A percentile compares a stretch with the other conserved stretches of the same genome.
These are phyloP conservation scores for Penicillium sp. DNA, from an alignment of 2,329 filamentous ascomycete genomes.

Conservation along the genomic window DNA sequence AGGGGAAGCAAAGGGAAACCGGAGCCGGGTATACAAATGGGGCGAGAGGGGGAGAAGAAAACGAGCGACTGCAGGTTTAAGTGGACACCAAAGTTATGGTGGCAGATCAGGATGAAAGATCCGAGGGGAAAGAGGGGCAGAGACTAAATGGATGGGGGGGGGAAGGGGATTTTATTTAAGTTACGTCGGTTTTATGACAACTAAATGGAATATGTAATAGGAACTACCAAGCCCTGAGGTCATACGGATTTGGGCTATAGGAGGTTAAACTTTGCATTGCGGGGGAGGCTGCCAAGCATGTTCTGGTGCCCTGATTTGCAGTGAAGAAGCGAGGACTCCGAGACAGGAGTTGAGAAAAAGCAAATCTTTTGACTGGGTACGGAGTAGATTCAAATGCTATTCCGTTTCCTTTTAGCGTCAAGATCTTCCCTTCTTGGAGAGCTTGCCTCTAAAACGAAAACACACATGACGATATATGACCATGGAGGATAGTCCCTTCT, in stretches of 20 bases:
- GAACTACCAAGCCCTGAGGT: conserved; percentile 12
- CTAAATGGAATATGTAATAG: conserved; percentile 19
- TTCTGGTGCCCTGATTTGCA: conserved; percentile 24
- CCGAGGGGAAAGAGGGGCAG: conserved; percentile 4
- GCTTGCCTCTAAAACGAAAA: background rate
- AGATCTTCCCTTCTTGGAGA: background rate
- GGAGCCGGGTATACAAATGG: background rate
- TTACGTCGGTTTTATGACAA: conserved; percentile 1
- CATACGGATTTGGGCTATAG: conserved; percentile 12
- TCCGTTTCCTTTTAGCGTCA: background rate
- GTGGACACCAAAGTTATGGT: background rate
- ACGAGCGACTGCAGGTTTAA: background rate
- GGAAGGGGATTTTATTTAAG: conserved; percentile 1
- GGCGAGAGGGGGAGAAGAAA: background rate
- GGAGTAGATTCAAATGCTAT: background rate
- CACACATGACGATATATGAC: background rate
- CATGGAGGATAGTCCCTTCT: background rate
- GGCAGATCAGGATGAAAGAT: background rate
- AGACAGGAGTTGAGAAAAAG: conserved; percentile 2
- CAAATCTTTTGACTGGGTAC: background rate
- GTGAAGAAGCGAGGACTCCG: conserved; percentile 14
- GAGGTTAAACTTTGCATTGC: conserved; percentile 24
- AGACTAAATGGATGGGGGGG: background rate
- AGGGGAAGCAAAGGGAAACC: background rate
- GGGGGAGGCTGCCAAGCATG: conserved; percentile 28